These are phyloP conservation scores for Pseudevernia furfuracea DNA, from an alignment of 495 filamentous ascomycete species.

Conservation along the genomic window DNA sequence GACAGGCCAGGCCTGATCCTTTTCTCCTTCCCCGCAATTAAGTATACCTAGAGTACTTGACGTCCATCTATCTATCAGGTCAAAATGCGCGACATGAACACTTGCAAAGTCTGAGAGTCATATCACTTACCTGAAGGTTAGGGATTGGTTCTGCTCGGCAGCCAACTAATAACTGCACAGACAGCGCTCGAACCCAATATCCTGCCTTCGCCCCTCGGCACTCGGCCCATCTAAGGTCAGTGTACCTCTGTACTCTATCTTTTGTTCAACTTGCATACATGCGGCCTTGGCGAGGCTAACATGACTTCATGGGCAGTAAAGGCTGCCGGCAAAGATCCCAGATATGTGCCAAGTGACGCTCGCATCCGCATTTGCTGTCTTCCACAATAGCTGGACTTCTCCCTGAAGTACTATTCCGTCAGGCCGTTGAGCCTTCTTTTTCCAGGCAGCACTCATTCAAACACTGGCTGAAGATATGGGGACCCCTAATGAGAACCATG, in stretches of 20 bases:
- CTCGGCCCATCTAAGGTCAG: background rate
- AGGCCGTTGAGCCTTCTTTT: background rate
- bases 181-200: background rate
- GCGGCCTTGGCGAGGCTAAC: background rate
- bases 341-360: background rate
- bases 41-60: too few species aligned
- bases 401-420: background rate
- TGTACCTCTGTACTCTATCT: background rate
- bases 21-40: too few species aligned
- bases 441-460: background rate
- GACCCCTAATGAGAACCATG: constrained; percentile 2
- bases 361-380: background rate
- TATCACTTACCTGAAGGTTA: background rate
- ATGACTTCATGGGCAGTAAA: background rate
- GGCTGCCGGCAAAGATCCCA: background rate
- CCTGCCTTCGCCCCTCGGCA: background rate
- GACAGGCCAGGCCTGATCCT: background rate
- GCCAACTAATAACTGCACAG: background rate
- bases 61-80: background rate
- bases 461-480: constrained; percentile 1
- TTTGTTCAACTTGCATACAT: background rate
- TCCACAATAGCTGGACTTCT: background rate
- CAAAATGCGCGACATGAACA: background rate
- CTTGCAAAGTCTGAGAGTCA: background rate
- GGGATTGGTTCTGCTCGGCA: background rate